Conservation (phyloP, 306 rosid species). For the Arachis stenosperma region DNA sequence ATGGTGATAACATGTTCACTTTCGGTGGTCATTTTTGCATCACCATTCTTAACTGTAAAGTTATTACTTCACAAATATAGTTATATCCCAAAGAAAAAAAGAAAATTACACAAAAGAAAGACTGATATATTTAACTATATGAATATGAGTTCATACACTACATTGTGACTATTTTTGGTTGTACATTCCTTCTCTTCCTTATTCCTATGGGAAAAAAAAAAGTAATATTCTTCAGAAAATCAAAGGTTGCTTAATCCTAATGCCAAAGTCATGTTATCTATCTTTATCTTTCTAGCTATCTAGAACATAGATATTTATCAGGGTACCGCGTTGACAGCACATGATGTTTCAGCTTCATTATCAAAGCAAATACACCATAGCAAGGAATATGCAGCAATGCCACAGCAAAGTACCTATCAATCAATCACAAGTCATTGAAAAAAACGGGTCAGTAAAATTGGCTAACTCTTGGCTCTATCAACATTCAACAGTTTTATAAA, state of each 20-base stretch:
- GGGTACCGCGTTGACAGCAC: conserved; percentile 61
- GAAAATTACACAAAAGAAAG: not conserved
- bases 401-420: conserved; percentile 76
- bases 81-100: not conserved
- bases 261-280: not conserved
- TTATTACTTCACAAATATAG: not conserved
- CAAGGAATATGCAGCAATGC: conserved; percentile 86
- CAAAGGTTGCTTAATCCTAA: conserved; percentile 11
- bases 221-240: conserved; percentile 29
- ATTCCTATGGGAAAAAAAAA: conserved; percentile 15
- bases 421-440: conserved; percentile 33
- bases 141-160: conserved; percentile 9
- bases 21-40: not conserved
- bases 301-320: conserved; percentile 55
- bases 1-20: not conserved
- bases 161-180: conserved; percentile 1
- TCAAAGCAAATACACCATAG: conserved; percentile 75
- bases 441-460: conserved; percentile 26
- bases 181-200: not conserved
- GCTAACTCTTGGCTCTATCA: not conserved
- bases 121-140: conserved; percentile 14
- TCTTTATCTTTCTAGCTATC: conserved; percentile 24
- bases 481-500: too few species aligned
- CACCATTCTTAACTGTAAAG: too few species aligned
- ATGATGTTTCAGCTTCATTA: conserved; percentile 80